These are phyloP conservation scores for Penicilliopsis zonata DNA, from an alignment of 495 filamentous ascomycete species.

Conservation along the genomic window DNA sequence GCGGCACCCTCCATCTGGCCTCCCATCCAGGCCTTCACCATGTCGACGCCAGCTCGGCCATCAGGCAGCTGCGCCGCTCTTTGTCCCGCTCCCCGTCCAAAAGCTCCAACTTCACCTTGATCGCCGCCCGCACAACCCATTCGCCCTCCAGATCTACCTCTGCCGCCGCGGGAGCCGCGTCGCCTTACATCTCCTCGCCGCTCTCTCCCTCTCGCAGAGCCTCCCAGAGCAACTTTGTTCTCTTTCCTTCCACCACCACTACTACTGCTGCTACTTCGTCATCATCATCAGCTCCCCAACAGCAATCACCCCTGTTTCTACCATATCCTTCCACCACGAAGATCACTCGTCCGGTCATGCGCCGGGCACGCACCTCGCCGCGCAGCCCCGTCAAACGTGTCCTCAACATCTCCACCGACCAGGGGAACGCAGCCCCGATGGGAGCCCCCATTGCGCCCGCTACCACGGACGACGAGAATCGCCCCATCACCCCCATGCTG, in stretches of 20 bases:
- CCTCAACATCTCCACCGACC: constrained; percentile 55
- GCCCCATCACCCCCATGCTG: constrained; percentile 15
- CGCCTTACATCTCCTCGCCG: constrained; percentile 38
- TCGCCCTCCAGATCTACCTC: constrained; percentile 38
- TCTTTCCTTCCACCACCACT: constrained; percentile 34
- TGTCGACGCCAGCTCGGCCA: constrained; percentile 64
- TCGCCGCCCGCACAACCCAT: constrained; percentile 40
- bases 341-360: constrained; percentile 32
- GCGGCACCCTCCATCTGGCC: constrained; percentile 68
- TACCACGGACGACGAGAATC: constrained; percentile 45
- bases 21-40: constrained; percentile 73
- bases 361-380: constrained; percentile 51
- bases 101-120: constrained; percentile 50
- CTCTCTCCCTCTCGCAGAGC: constrained; percentile 37
- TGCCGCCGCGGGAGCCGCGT: no score
- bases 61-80: constrained; percentile 69
- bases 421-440: constrained; percentile 58
- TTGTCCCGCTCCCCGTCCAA: constrained; percentile 82
- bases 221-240: constrained; percentile 32
- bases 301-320: constrained; percentile 37
- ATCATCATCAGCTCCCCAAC: no score
- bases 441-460: constrained; percentile 19
- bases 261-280: no score
- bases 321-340: constrained; percentile 42
- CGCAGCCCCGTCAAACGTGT: constrained; percentile 67